A percentile compares a stretch with the other conserved stretches of the same genome.
phyloP scores from a whole-genome alignment of 1,139 yeast genomes.

The Lodderomyces metapsilosis region DNA sequence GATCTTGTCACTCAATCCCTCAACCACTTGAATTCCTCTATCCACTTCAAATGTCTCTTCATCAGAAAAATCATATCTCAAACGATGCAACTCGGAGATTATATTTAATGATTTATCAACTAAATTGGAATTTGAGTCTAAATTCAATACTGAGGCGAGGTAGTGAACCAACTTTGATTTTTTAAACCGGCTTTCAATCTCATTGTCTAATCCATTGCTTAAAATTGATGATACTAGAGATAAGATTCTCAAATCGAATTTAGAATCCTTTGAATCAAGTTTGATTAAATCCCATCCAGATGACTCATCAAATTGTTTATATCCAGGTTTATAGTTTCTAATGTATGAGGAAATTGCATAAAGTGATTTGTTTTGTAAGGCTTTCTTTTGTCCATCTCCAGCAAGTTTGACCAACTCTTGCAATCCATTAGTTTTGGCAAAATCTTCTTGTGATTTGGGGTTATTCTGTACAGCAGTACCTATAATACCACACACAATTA shows the following conservation, averaged over 20 bases:
- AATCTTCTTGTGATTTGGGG: slow-evolving; percentile 66
- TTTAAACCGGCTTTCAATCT: slow-evolving; percentile 40
- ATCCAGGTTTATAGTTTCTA: slow-evolving; percentile 66
- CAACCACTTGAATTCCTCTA: slow-evolving; percentile 42
- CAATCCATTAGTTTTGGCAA: slow-evolving; percentile 53
- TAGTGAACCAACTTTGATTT: slow-evolving; percentile 37
- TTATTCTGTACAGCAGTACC: slow-evolving; percentile 96
- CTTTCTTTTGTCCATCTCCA: slow-evolving; percentile 21
- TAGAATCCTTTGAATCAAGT: slow-evolving; percentile 24
- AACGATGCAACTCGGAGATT: slow-evolving; percentile 45
- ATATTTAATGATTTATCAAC: slow-evolving; percentile 63
- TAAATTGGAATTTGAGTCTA: slow-evolving; percentile 48
- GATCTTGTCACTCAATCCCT: slow-evolving; percentile 44
- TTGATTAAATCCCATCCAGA: slow-evolving; percentile 61
- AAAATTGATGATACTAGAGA: slow-evolving; percentile 59
- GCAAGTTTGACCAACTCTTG: slow-evolving; percentile 42
- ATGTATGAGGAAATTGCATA: slow-evolving; percentile 75
- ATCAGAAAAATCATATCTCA: slow-evolving; percentile 45
- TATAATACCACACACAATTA: slow-evolving; percentile 67
- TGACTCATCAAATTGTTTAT: slow-evolving; percentile 49
- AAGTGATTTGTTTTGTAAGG: slow-evolving; percentile 59
- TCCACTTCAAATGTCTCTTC: slow-evolving; percentile 45
- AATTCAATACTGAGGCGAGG: slow-evolving; percentile 35
- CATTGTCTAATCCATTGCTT: slow-evolving; percentile 47
- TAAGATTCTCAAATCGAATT: slow-evolving; percentile 52